These are phyloP conservation scores for Dactylellina leptospora DNA, from an alignment of 2,329 filamentous ascomycete species.

Conservation along the genomic window DNA sequence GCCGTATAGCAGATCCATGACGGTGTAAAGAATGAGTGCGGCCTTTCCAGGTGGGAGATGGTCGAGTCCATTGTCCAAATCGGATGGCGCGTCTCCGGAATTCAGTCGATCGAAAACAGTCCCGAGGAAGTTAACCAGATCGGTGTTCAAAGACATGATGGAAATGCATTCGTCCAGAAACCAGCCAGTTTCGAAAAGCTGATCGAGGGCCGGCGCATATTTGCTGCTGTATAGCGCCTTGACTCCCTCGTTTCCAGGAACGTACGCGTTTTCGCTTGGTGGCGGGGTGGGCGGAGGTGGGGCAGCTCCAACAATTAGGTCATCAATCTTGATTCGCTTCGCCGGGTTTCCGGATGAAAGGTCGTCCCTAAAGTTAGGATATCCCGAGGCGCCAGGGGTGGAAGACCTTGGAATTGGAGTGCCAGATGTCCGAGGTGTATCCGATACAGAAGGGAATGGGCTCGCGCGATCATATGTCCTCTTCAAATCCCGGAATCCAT, in stretches of 20 bases:
- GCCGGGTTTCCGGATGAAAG: constrained; percentile 61
- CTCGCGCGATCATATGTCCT: constrained; percentile 59
- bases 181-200: constrained; percentile 84
- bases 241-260: constrained; percentile 70
- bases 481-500: constrained; percentile 56
- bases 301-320: constrained; percentile 73
- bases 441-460: constrained; percentile 60
- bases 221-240: constrained; percentile 77
- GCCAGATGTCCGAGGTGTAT: constrained; percentile 66
- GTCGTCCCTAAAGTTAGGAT: constrained; percentile 54
- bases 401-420: constrained; percentile 56
- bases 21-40: constrained; percentile 55
- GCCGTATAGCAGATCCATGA: constrained; percentile 58
- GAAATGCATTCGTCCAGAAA: constrained; percentile 68
- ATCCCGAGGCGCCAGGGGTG: constrained; percentile 54
- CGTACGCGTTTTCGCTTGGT: constrained; percentile 61
- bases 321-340: constrained; percentile 75
- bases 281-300: constrained; percentile 68
- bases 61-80: constrained; percentile 54
- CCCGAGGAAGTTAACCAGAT: constrained; percentile 56
- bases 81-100: constrained; percentile 54
- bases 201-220: constrained; percentile 77
- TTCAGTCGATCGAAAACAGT: constrained; percentile 56
- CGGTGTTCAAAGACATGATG: constrained; percentile 63
- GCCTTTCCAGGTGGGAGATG: constrained; percentile 55